These are phyloP conservation scores for Bruguiera parviflora DNA, from an alignment of 345 rosid genomes.

Conservation along the genomic window DNA sequence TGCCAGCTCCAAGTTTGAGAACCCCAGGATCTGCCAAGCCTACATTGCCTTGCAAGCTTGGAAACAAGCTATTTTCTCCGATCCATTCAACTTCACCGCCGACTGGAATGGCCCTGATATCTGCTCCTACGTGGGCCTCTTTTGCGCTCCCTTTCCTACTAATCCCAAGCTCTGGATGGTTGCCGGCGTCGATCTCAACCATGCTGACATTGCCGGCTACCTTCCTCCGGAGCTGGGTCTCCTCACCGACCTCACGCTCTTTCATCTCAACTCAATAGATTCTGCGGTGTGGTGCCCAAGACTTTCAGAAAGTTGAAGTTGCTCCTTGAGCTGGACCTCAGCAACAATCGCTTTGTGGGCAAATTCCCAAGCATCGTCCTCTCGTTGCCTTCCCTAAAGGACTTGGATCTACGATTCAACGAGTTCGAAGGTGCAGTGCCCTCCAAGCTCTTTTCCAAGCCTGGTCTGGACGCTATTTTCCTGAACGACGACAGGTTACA, in stretches of 20 bases:
- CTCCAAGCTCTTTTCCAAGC: conserved; percentile 47
- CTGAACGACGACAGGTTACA: conserved; percentile 59
- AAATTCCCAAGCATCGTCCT: conserved; percentile 56
- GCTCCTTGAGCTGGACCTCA: conserved; percentile 63
- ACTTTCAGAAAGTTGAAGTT: conserved; percentile 53
- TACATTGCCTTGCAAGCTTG: conserved; percentile 72
- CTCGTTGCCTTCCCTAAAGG: conserved; percentile 56
- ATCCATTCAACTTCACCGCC: conserved; percentile 69
- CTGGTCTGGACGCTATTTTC: conserved; percentile 55
- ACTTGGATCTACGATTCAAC: conserved; percentile 68
- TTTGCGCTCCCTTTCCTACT: conserved; percentile 42
- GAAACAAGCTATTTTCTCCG: conserved; percentile 63
- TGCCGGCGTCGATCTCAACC: conserved; percentile 71
- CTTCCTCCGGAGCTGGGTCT: conserved; percentile 60
- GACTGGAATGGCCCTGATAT: conserved; percentile 60
- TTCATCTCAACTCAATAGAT: conserved; percentile 69
- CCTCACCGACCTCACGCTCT: conserved; percentile 59
- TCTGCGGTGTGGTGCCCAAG: conserved; percentile 59
- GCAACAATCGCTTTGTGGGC: conserved; percentile 75
- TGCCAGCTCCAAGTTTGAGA: conserved; percentile 47
- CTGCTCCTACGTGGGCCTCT: conserved; percentile 62
- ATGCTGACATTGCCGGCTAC: conserved; percentile 71
- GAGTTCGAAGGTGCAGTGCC: conserved; percentile 77
- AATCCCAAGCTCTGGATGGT: conserved; percentile 40
- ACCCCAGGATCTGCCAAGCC: conserved; percentile 51